Base-by-base conservation (phyloP, 192 early-diverging fungal species). In the Coemansia sp. region DNA sequence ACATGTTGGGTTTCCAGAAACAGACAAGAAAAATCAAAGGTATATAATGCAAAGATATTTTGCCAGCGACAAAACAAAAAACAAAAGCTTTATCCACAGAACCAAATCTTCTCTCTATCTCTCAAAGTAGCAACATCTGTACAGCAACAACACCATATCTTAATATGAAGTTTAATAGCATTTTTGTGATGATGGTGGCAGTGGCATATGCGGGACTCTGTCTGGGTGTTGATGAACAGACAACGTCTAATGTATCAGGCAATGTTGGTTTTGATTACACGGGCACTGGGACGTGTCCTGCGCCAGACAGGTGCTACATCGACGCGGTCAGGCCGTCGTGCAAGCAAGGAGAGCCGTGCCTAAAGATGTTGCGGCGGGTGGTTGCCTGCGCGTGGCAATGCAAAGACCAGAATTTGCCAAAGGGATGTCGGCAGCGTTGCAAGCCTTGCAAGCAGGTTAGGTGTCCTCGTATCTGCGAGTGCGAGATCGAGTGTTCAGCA, bases 391-490 rank as follows among this genome's bases (percentile, higher is more conserved):
- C 14, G n/a, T 52, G 51, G 51, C 4, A n/a, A 25, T 52, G 51
- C 25, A 25, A n/a, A 1, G 20, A 52, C 25, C 20, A n/a, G 7
- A 22, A 2, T n/a, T 25, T 52, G 51, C 51, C 51, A n/a, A 6
- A 14, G 7, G 51, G 51, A 7, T 52, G 51, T 7, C 14, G 20
- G 51, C 51, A 52, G 51, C 51, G 51, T 7, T 52, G 51, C n/a
- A 52, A 52, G 51, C 51, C 51, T 8, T 52, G 51, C 51, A 52
- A 5, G n/a, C n/a, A n/a, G n/a, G n/a, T n/a, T n/a, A n/a, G n/a
- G n/a, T n/a, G n/a, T n/a, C n/a, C n/a, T n/a, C n/a, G n/a, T n/a
- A n/a, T n/a, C n/a, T n/a, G n/a, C n/a, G n/a, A n/a, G n/a, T n/a
- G n/a, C n/a, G n/a, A n/a, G n/a, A 52, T 52, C 25, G 51, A 52